Base-by-base conservation (phyloP, 176 grass and related monocot species). In the Miscanthus lutarioriparius region DNA sequence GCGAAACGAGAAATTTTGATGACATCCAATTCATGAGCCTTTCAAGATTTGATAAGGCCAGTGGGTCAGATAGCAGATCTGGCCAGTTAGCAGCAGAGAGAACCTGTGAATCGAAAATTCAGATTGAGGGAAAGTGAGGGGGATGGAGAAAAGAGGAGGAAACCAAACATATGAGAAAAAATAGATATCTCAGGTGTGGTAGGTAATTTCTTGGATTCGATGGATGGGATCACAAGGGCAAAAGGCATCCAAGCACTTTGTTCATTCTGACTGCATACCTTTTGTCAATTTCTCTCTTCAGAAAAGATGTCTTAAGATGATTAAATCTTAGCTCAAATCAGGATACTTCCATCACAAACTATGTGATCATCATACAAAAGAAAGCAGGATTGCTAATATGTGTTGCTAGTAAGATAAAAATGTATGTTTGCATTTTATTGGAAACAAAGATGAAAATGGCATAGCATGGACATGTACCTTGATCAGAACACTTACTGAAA, bases 291-390 rank as follows among this genome's bases (percentile, higher is more conserved):
- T 44, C 56, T 11, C 15, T 20, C 38, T 28, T 7, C 14, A 10
- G 10, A 43, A 64, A 64, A 45, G 15, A 38, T 58, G 25, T 28
- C 28, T 74, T 15, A 67, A 79, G 36, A 2, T 67, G 64, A 70
- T 61, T 61, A 61, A 63, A 68, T 64, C 67, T 48, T 79, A 56
- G 15, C 40, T 26, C 38, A 30, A 35, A 68, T 68, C 28, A 53
- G 25, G 44, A 69, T 32, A 65, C 32, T 70, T 26, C 13, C 35
- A 67, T 25, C 7, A 53, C 14, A 56, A 13, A 82, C 69, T 56
- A 72, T 33, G 20, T 79, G 53, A 59, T 43, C 48, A 80, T 19
- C 48, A 80, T 19, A 54, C 64, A 61, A 75, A 47, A 66, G 5
- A 87, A 39, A 48, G 35, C 66, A 88, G 27, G 47, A 43, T 33